phyloP scores from a whole-genome alignment of 164 flowering plant species.

The Dillenia turbinata region DNA sequence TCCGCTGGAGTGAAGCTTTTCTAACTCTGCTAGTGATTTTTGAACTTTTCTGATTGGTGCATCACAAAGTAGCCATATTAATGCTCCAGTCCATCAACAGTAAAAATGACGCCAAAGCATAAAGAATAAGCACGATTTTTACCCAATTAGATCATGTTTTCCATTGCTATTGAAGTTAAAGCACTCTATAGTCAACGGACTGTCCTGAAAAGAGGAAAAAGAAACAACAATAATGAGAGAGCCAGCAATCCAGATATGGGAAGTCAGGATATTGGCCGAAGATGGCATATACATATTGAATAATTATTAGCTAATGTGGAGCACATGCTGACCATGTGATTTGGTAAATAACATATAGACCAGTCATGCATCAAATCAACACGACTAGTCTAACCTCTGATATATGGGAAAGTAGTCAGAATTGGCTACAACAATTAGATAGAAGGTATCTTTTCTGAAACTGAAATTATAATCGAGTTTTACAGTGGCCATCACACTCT shows the following conservation, averaged over 20 bases:
- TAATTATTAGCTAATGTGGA: too few relatives aligned
- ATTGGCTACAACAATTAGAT: too few relatives aligned
- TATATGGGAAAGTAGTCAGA: too few relatives aligned
- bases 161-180: conserved; percentile 70
- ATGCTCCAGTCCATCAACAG: not conserved
- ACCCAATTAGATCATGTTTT: conserved; percentile 71
- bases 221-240: conserved; percentile 6
- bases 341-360: too few relatives aligned
- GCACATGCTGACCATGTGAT: too few relatives aligned
- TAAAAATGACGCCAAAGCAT: not conserved
- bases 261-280: conserved; percentile 4
- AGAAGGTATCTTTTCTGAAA: too few relatives aligned
- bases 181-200: conserved; percentile 58
- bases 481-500: too few relatives aligned
- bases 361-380: too few relatives aligned
- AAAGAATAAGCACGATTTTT: conserved; percentile 16
- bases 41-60: conserved; percentile 49
- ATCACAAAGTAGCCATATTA: conserved; percentile 11
- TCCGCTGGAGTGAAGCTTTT: conserved; percentile 44
- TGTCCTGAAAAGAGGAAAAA: conserved; percentile 42
- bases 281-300: not conserved
- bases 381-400: too few relatives aligned
- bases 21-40: conserved; percentile 63
- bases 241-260: not conserved
- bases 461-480: too few relatives aligned